phyloP scores from a whole-genome alignment of 345 rosid species.

The Populus euphratica region DNA sequence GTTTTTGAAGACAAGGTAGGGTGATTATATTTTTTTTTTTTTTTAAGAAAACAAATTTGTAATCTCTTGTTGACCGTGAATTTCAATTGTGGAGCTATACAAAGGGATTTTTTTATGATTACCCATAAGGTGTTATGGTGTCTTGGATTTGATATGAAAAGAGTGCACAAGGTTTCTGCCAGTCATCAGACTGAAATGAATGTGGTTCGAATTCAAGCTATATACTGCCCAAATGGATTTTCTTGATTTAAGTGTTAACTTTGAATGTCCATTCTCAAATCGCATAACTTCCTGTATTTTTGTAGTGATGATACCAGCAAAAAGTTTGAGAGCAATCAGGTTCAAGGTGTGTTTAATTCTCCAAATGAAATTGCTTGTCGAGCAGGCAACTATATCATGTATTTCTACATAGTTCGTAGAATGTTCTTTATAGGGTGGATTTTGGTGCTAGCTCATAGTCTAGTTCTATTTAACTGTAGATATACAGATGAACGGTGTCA shows the following conservation, averaged over 20 bases:
- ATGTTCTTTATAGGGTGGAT: neutral
- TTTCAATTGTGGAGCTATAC: neutral
- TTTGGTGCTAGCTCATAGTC: neutral
- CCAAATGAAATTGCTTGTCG: neutral
- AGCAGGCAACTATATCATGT: neutral
- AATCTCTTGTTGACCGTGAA: neutral
- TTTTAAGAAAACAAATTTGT: neutral
- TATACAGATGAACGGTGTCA: constrained; percentile 3
- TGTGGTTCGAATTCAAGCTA: neutral
- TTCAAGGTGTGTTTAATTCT: constrained; percentile 28
- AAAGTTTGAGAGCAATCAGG: constrained; percentile 15
- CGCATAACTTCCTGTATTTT: neutral
- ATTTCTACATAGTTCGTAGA: neutral
- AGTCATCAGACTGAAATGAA: neutral
- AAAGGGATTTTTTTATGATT: neutral
- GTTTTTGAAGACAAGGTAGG: constrained; percentile 49
- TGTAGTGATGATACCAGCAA: constrained; percentile 24
- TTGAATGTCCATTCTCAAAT: neutral
- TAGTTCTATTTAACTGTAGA: constrained; percentile 18
- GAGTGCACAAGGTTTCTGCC: neutral
- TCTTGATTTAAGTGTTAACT: neutral
- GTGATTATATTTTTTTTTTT: neutral
- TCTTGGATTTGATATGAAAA: neutral
- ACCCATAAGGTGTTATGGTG: neutral
- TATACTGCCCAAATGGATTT: neutral